Base-by-base conservation (phyloP, 2,329 filamentous ascomycete genomes). In the Mollisiaceae sp. region DNA sequence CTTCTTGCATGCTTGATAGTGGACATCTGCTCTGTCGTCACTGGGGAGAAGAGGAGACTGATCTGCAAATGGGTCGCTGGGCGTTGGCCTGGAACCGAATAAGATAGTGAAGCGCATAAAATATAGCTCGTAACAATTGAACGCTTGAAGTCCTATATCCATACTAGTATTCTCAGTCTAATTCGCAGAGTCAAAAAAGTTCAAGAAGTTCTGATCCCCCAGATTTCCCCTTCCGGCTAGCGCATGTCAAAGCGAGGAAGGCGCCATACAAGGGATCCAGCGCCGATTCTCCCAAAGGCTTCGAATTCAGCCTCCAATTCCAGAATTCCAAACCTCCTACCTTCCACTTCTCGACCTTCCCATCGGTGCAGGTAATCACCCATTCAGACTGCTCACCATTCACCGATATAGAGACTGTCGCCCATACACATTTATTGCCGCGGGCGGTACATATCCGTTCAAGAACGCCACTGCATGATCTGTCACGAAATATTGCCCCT, bases 391-490 rank as follows among this genome's bases (percentile, higher is more conserved):
- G 67, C 63, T 68, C 69, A 65, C 57, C 66, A 65, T 65, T 59
- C 54, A 63, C 66, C 59, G 41, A 67, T 65, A 59, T 63, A 63
- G 60, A 69, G 58, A 64, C 65, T 67, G 66, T 70, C 65, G 63
- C 60, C 61, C 68, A 68, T 66, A 72, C 50, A 62, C 64, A 61
- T 69, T 69, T 69, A 72, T 74, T 74, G 74, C 73, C 74, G 74
- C 74, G 70, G 74, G 74, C 74, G 74, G 73, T 76, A 75, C 63
- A 73, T 67, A 68, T 66, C 68, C 67, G 65, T 65, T 73, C 67
- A 54, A 67, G 61, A 66, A 71, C 73, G 73, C 72, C 71, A 65
- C 72, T 75, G 71, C 71, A 75, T 76, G 72, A 75, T 72, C 74
- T 74, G 71, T 75, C 71, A 73, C 66, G 69, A 72, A 71, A 67